Evolutionary conservation across 2,329 filamentous ascomycete species (phyloP), one percentile per base, ranked within the genome.

Genomic region (Aspergillus quadrilineatus): DNA sequence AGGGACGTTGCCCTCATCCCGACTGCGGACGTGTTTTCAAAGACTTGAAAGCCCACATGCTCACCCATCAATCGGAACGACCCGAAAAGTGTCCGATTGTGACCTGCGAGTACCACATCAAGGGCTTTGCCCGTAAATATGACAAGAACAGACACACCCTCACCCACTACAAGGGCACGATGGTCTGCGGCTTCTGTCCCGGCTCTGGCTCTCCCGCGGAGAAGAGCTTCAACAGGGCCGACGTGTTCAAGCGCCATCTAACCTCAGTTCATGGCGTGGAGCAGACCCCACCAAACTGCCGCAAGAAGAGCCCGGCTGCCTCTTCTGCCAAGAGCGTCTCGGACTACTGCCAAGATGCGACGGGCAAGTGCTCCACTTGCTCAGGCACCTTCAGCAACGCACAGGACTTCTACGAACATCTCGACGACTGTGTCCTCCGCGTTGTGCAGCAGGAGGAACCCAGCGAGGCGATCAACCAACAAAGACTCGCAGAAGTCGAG

Each of bases 361-460:
- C 89, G 50, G 92, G 92, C 62, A 91, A 89, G 72, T 97, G 93
- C 75, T 96, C 91, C 3, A 97, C 94, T 62, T 97, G 93, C 75
- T 90, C 89, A 12, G 83, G 86, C 42, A 90, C 85, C 6, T 97
- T 96, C 72, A 82, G 82, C 63, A 93, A 88, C 59, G 90, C 93
- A 2, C 93, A 97, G 74, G 93, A 97, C 69, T 97, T 97, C 77
- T 97, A 97, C 73, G 93, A 97, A 77, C 93, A 97, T 80, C 80
- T 97, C 63, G 93, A 87, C 67, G 84, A 87, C 73, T 87, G 85
- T 68, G 84, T 87, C 10, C 74, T 87, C 58, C 82, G 84, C 32
- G 82, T 87, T 22, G 85, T 87, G 29, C 82, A 84, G 66, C 80
- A 82, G 64, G 79, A 82, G 61, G 81, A 84, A 59, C 82, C 81